Evolutionary conservation across 768 basidiomycete species (phyloP).

Genomic region (Russula sp.): DNA sequence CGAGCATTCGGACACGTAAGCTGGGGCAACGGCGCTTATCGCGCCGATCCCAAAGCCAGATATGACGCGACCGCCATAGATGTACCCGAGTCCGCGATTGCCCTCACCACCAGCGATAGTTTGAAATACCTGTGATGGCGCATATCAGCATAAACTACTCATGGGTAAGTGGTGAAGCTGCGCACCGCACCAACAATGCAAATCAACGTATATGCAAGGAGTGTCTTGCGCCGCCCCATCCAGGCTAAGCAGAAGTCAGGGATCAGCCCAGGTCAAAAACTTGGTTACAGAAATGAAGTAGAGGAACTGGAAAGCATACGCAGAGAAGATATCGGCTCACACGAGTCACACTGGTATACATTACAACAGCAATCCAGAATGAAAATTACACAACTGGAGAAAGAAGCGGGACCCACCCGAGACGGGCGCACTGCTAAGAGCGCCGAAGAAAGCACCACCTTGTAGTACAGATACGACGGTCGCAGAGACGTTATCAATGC

Average conservation of each 20-base stretch:
- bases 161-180: not conserved
- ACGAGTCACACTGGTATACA: too few relatives aligned
- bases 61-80: slow-evolving; percentile 77
- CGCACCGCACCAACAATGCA: slow-evolving; percentile 70
- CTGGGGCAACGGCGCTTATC: slow-evolving; percentile 78
- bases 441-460: slow-evolving; percentile 85
- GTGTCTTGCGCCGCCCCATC: slow-evolving; percentile 60
- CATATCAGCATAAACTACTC: not conserved
- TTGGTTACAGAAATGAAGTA: not conserved
- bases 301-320: not conserved
- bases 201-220: slow-evolving; percentile 54
- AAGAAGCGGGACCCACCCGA: slow-evolving; percentile 43
- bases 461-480: slow-evolving; percentile 87
- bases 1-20: slow-evolving; percentile 81
- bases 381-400: not conserved
- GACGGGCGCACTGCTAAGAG: slow-evolving; percentile 63
- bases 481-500: slow-evolving; percentile 54
- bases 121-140: slow-evolving; percentile 50
- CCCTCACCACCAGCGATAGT: slow-evolving; percentile 56
- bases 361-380: not conserved
- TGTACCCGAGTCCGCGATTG: slow-evolving; percentile 53
- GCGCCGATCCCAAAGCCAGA: slow-evolving; percentile 78
- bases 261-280: not conserved
- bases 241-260: slow-evolving; percentile 35
- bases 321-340: not conserved